Percentiles rank a stretch among this genome's conserved stretches.
phyloP scores from a whole-genome alignment of 805 yeast genomes.

The Lachancea waltii region DNA sequence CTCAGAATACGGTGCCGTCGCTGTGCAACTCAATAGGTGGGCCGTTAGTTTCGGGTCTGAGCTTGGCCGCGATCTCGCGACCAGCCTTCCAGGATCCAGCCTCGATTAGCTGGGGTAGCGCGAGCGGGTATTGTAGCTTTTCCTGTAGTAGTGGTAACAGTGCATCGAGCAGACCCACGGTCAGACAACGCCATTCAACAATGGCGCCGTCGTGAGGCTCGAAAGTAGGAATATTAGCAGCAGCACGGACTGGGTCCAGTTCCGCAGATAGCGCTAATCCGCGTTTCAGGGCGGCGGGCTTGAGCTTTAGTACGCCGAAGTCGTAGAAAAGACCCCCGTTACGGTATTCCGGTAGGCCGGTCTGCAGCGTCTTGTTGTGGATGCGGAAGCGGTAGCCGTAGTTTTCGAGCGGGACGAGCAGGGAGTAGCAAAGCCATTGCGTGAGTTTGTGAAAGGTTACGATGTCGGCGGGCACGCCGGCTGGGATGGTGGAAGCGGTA shows the following conservation, averaged over 20 bases:
- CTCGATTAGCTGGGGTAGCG: slow-evolving; percentile 54
- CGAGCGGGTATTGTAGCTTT: slow-evolving; percentile 36
- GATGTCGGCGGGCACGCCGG: slow-evolving; percentile 34
- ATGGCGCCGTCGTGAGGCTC: slow-evolving; percentile 51
- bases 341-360: slow-evolving; percentile 56
- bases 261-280: slow-evolving; percentile 36
- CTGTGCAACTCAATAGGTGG: slow-evolving; percentile 59
- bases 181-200: slow-evolving; percentile 62
- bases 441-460: slow-evolving; percentile 61
- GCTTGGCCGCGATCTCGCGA: slow-evolving; percentile 47
- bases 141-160: slow-evolving; percentile 47
- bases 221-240: slow-evolving; percentile 41
- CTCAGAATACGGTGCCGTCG: slow-evolving; percentile 59
- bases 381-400: slow-evolving; percentile 39
- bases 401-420: slow-evolving; percentile 45
- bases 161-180: slow-evolving; percentile 50
- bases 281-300: slow-evolving; percentile 33
- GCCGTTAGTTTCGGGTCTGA: slow-evolving; percentile 45
- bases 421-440: slow-evolving; percentile 61
- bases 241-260: slow-evolving; percentile 15
- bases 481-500: slow-evolving; percentile 23
- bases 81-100: slow-evolving; percentile 70
- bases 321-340: slow-evolving; percentile 62
- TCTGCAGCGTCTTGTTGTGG: slow-evolving; percentile 37
- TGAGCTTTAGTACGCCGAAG: slow-evolving; percentile 43